Conservation (phyloP, 495 filamentous ascomycete species). For the Aspergillus olivimuriae region DNA sequence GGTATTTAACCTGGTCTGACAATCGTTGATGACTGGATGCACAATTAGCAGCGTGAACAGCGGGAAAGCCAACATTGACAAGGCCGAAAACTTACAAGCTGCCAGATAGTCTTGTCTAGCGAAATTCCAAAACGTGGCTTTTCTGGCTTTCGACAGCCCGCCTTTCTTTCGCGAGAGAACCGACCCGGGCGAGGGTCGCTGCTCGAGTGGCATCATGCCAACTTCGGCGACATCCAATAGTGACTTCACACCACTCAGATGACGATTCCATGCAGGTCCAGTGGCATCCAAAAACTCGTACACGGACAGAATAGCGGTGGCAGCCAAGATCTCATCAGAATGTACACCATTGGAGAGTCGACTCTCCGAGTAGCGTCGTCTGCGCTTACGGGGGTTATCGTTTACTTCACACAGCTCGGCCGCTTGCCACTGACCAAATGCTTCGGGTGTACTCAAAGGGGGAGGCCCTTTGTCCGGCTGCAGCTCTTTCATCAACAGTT, state of each 20-base stretch:
- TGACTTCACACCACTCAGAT: constrained; percentile 58
- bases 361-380: constrained; percentile 33
- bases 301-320: constrained; percentile 56
- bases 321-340: constrained; percentile 56
- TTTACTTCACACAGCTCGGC: constrained; percentile 26
- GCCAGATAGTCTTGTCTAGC: constrained; percentile 59
- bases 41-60: not conserved
- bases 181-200: constrained; percentile 33
- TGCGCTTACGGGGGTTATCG: constrained; percentile 33
- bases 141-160: constrained; percentile 47
- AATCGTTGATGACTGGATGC: constrained; percentile 50
- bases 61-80: not conserved
- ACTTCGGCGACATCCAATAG: constrained; percentile 57
- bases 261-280: constrained; percentile 55
- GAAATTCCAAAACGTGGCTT: constrained; percentile 61
- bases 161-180: constrained; percentile 24
- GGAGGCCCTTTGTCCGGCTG: constrained; percentile 40
- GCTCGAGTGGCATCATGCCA: constrained; percentile 54
- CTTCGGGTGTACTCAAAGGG: constrained; percentile 28
- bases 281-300: constrained; percentile 60
- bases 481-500: constrained; percentile 54
- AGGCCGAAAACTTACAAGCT: constrained; percentile 43
- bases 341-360: constrained; percentile 36
- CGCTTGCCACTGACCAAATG: constrained; percentile 34
- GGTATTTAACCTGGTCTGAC: constrained; percentile 54